Base-by-base conservation (phyloP, 2,329 filamentous ascomycete genomes). In the Ceratocystis albifundus region DNA sequence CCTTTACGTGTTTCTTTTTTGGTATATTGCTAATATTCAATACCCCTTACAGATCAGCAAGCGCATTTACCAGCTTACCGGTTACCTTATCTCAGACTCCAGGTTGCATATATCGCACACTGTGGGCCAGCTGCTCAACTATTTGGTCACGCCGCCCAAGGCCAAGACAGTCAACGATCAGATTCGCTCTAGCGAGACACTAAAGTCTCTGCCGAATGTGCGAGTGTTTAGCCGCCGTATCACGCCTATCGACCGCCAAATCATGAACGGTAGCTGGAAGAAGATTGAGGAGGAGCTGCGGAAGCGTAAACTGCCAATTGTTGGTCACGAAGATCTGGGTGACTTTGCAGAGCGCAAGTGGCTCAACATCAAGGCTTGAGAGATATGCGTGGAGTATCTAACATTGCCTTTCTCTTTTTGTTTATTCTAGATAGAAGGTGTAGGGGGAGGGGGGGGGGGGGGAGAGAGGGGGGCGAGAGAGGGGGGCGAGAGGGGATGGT, bases 1-100 rank as follows among this genome's bases (percentile, higher is more conserved):
- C 8, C 48, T 36, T 64, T 15, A 28, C 55, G 4, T 25, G 5
- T 15, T 25, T n/a, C 22, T 5, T n/a, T 30, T 5, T 15, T 45
- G 44, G 53, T 53, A 45, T 36, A 62, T 46, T 62, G 32, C 30
- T 15, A 53, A 61, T 70, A 71, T 65, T 73, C 59, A 57, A 5
- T 20, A 3, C 12, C 55, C 3, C 57, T 4, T n/a, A 25, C 70
- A 96, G 92, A 81, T 94, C 70, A 78, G 86, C 72, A 96, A 96
- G 77, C 87, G 90, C 68, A 78, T 91, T 69, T 84, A 88, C 74
- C 88, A 94, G 74, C 80, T 96, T 68, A 92, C 88, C n/a, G 89
- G 90, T 68, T 83, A 86, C 69, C 82, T 84, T 68, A 79, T 96
- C 70, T 80, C 88, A 17, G 93, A 96, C 75, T 79, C 83, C 61